Percentiles rank a stretch among this genome's conserved stretches.
These are phyloP conservation scores for Lathyrus tuberosus DNA, from an alignment of 306 rosid genomes.

Conservation along the genomic window DNA sequence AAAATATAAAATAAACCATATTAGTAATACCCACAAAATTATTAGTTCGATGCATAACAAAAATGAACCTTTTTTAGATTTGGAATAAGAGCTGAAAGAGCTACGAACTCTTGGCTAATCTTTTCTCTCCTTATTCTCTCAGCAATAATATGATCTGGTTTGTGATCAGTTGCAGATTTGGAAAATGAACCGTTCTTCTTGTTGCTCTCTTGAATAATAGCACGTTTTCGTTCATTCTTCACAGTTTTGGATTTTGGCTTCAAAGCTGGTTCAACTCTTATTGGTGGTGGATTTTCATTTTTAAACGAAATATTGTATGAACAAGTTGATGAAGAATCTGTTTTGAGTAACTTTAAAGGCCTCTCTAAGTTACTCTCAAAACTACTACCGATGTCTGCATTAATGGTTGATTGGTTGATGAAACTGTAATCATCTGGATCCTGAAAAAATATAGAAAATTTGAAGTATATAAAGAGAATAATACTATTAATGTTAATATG, in stretches of 20 bases:
- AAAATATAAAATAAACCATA: background rate
- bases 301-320: conserved; percentile 55
- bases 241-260: conserved; percentile 49
- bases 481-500: background rate
- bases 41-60: background rate
- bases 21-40: background rate
- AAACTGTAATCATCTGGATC: conserved; percentile 50
- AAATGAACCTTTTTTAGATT: conserved; percentile 66
- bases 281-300: conserved; percentile 30
- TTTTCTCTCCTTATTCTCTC: conserved; percentile 79
- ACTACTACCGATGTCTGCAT: conserved; percentile 21
- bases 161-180: conserved; percentile 42
- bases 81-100: conserved; percentile 79
- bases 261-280: background rate
- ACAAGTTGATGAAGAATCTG: conserved; percentile 36
- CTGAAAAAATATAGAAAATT: conserved; percentile 39
- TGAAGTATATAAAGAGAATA: background rate
- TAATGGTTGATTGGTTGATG: conserved; percentile 36
- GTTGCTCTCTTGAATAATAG: conserved; percentile 19
- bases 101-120: conserved; percentile 68
- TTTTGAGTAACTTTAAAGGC: conserved; percentile 35
- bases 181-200: conserved; percentile 33
- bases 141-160: conserved; percentile 73
- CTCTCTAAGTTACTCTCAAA: conserved; percentile 42
- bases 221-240: conserved; percentile 6